Evolutionary conservation across 78 protist species (phyloP).

Genomic region (Dictyostelium intermedium): DNA sequence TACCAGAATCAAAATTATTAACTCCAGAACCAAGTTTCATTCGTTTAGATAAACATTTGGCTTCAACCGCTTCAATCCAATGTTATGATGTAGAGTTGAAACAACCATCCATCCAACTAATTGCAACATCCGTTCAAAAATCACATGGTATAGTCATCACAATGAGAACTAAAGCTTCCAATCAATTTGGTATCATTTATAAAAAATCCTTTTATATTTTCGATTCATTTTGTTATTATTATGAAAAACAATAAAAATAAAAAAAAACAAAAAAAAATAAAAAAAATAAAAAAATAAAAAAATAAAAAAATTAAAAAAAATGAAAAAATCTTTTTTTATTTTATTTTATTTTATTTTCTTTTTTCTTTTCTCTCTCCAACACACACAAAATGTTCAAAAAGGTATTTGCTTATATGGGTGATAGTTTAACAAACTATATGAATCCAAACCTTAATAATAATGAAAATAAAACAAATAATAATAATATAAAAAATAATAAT

Average conservation of each 20-base stretch:
- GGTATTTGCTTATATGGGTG: neutral
- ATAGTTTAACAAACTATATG: neutral
- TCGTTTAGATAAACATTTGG: constrained; percentile 8
- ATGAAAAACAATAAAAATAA: neutral
- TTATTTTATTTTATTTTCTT: neutral
- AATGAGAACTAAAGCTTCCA: neutral
- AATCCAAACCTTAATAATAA: neutral
- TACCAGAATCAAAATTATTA: neutral
- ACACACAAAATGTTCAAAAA: neutral
- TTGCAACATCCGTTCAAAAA: neutral
- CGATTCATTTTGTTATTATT: neutral
- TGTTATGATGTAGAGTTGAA: neutral
- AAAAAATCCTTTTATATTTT: constrained; percentile 3
- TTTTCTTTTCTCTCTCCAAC: neutral
- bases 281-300: neutral
- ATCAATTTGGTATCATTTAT: neutral
- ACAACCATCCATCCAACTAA: neutral
- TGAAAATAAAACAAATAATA: neutral
- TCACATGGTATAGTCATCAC: neutral
- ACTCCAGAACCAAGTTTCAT: neutral
- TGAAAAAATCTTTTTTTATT: neutral
- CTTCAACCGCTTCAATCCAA: neutral
- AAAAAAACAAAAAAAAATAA: neutral
- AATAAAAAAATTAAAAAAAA: neutral
- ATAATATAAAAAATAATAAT: neutral